Evolutionary conservation across 805 yeast species (phyloP).

Genomic region (Myxozyma lipomycoides): DNA sequence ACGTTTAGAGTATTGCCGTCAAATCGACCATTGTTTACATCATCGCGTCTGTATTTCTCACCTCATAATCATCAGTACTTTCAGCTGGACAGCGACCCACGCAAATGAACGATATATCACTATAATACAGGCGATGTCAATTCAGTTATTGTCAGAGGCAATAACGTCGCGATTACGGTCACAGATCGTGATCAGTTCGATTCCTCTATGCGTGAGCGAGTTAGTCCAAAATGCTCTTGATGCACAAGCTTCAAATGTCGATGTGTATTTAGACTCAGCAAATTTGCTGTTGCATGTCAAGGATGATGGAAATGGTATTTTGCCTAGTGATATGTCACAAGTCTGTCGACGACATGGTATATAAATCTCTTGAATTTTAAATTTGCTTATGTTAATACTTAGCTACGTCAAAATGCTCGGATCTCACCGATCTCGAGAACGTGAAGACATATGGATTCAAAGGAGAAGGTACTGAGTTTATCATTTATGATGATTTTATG

Average conservation of each 20-base stretch:
- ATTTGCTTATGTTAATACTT: no score
- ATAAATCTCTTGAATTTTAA: not conserved
- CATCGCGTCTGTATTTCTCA: not conserved
- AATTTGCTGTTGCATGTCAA: slow-evolving; percentile 34
- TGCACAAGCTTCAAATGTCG: slow-evolving; percentile 19
- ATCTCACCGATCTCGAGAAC: slow-evolving; percentile 35
- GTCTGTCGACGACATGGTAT: slow-evolving; percentile 42
- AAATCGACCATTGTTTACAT: no score
- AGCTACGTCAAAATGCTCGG: slow-evolving; percentile 46
- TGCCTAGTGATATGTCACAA: slow-evolving; percentile 41
- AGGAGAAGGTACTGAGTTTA: slow-evolving; percentile 20
- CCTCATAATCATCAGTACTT: not conserved
- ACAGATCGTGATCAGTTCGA: slow-evolving; percentile 14
- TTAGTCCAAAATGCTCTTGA: slow-evolving; percentile 25
- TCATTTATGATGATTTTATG: not conserved
- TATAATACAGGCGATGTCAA: slow-evolving; percentile 2
- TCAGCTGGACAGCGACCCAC: no score
- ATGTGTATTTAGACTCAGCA: slow-evolving; percentile 7
- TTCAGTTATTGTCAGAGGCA: slow-evolving; percentile 2
- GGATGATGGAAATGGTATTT: slow-evolving; percentile 66
- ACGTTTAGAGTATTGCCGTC: no score
- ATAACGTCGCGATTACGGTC: slow-evolving; percentile 13
- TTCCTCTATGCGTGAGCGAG: slow-evolving; percentile 17
- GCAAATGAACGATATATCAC: no score
- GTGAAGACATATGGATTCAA: slow-evolving; percentile 24